Evolutionary conservation across 371 early-diverging fungal genomes (phyloP).

Genomic region (Lichtheimia ornata): DNA sequence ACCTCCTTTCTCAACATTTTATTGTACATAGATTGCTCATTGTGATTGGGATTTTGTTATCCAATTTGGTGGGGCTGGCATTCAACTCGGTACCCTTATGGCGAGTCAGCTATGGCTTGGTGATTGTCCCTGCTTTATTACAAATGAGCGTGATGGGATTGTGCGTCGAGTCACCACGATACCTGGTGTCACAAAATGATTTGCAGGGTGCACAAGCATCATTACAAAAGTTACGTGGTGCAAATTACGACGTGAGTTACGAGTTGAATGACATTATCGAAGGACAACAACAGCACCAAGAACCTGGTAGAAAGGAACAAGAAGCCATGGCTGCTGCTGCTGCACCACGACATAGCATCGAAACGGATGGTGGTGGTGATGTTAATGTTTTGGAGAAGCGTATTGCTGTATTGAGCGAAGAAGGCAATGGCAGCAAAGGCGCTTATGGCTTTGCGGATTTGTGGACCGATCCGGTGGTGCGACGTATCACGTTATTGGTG

Average conservation of each 20-base stretch:
- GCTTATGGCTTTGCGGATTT: constrained; percentile 24
- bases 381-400: not conserved
- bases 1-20: no score
- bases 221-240: constrained; percentile 47
- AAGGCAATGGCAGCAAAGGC: constrained; percentile 7
- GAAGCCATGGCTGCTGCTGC: not conserved
- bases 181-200: constrained; percentile 51
- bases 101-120: constrained; percentile 58
- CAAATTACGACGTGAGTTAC: constrained; percentile 31
- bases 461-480: constrained; percentile 44
- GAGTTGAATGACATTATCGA: constrained; percentile 53
- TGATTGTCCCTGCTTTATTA: constrained; percentile 62
- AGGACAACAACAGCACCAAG: constrained; percentile 23
- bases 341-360: not conserved
- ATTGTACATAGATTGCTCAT: constrained; percentile 50
- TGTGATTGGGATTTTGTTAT: constrained; percentile 66
- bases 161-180: constrained; percentile 73
- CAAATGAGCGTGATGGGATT: constrained; percentile 63
- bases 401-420: not conserved
- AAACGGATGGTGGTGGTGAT: not conserved
- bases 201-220: constrained; percentile 46
- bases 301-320: not conserved
- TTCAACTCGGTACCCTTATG: constrained; percentile 59
- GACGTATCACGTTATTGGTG: constrained; percentile 59
- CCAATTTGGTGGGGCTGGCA: constrained; percentile 53